Percentiles rank a stretch among this genome's conserved stretches.
Evolutionary conservation across 768 basidiomycete species (phyloP).

Genomic region (Podaxis sp.): DNA sequence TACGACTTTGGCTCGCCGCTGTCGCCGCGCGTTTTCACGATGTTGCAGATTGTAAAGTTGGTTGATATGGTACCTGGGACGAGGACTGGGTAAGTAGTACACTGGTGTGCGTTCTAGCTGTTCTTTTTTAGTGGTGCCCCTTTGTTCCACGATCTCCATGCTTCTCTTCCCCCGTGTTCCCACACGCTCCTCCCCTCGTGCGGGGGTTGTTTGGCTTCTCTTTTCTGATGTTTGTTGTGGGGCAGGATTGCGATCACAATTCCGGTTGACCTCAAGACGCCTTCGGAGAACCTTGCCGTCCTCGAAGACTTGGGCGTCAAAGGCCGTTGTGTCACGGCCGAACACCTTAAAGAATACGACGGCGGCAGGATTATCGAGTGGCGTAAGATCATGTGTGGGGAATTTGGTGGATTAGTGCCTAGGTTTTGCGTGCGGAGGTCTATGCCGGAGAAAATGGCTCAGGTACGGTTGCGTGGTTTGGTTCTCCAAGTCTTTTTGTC

Average conservation of each 20-base stretch:
- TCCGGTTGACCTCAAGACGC: slow-evolving; percentile 48
- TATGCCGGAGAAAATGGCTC: slow-evolving; percentile 48
- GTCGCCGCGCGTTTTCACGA: slow-evolving; percentile 61
- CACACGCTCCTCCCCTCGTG: no score
- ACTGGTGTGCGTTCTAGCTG: no score
- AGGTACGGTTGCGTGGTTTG: slow-evolving; percentile 31
- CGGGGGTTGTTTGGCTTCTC: background rate
- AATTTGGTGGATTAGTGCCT: slow-evolving; percentile 55
- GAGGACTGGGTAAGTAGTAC: slow-evolving; percentile 44
- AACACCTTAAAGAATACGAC: slow-evolving; percentile 50
- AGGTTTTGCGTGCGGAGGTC: slow-evolving; percentile 44
- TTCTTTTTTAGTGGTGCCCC: no score
- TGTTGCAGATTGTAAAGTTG: slow-evolving; percentile 20
- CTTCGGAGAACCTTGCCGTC: slow-evolving; percentile 43
- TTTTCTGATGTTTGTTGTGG: background rate
- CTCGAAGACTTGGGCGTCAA: slow-evolving; percentile 53
- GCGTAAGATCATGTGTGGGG: slow-evolving; percentile 59
- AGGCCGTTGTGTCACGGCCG: slow-evolving; percentile 55
- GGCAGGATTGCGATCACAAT: slow-evolving; percentile 43
- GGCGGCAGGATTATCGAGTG: slow-evolving; percentile 51
- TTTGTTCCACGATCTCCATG: no score
- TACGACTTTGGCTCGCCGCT: slow-evolving; percentile 56
- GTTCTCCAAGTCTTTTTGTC: slow-evolving; percentile 1
- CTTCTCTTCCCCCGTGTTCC: background rate
- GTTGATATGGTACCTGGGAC: slow-evolving; percentile 5